These are phyloP conservation scores for Dissoconium aciculare DNA, from an alignment of 2,329 filamentous ascomycete species.

Conservation along the genomic window DNA sequence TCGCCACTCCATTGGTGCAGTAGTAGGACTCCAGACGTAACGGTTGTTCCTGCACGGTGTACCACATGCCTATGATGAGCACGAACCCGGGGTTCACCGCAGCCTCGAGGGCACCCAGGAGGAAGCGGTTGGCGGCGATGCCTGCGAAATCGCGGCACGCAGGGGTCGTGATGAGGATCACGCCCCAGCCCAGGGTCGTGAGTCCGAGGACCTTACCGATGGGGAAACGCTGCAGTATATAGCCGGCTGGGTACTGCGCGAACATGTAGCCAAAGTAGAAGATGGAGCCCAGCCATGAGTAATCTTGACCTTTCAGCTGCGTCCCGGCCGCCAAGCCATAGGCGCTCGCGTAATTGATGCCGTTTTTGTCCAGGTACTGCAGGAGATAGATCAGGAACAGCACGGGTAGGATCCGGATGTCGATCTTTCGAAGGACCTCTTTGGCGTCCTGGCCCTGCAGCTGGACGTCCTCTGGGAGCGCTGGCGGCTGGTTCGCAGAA, in stretches of 20 bases:
- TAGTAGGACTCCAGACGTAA: constrained; percentile 52
- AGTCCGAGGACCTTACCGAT: constrained; percentile 51
- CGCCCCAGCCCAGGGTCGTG: constrained; percentile 50
- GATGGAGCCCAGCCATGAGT: constrained; percentile 33
- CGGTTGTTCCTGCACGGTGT: constrained; percentile 54
- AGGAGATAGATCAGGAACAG: constrained; percentile 43
- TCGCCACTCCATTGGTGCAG: constrained; percentile 49
- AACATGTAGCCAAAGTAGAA: constrained; percentile 37
- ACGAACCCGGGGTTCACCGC: constrained; percentile 56
- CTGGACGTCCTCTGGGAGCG: too few relatives aligned
- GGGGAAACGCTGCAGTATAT: constrained; percentile 48
- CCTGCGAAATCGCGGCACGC: constrained; percentile 45
- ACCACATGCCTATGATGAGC: constrained; percentile 56
- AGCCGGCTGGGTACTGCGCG: constrained; percentile 47
- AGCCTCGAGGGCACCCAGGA: constrained; percentile 53
- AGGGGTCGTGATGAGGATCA: constrained; percentile 47
- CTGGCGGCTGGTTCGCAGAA: too few relatives aligned
- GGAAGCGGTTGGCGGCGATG: constrained; percentile 50
- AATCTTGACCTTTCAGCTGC: constrained; percentile 34
- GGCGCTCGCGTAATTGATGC: constrained; percentile 37
- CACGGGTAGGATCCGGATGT: constrained; percentile 22
- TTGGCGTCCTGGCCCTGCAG: too few relatives aligned
- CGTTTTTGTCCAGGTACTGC: constrained; percentile 47
- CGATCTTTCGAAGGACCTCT: constrained; percentile 23
- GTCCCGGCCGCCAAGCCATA: constrained; percentile 36